Evolutionary conservation across 2,329 filamentous ascomycete genomes (phyloP), one percentile per base, ranked within the genome.

Genomic region (Colletotrichum zoysiae): DNA sequence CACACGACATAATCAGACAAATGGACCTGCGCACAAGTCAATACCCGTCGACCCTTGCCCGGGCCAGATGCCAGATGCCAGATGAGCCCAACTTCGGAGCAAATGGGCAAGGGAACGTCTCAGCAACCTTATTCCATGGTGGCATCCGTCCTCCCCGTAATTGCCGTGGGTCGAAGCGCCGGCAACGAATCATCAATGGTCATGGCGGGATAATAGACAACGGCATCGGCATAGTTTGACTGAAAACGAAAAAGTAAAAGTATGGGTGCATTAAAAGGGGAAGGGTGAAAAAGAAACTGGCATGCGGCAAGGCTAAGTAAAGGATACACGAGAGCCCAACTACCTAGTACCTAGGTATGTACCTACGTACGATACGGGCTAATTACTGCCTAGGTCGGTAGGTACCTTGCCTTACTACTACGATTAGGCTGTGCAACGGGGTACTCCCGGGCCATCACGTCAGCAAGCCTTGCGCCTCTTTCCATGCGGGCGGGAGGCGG

Each of bases 401-500:
- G 26, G 26, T 26, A 26, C 26, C 26, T 26, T 26, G 26, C 26
- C 26, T 26, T 26, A 26, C 26, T 26, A 42, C 14, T 20, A 44
- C 9, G 42, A 44, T 14, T 35, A 35, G 35, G 35, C 35, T 8
- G 20, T 26, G 12, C 56, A 26, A 40, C 50, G 23, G 7, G 62
- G 62, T 70, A 66, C 62, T 30, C 53, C 65, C 65, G 51, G 62
- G 44, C 51, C 67, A 67, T 65, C 30, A 8, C 65, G 58, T 40
- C 44, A 63, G 53, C 51, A 57, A 40, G 48, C 65, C 58, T 44
- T 71, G 64, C 68, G 64, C 64, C 68, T 62, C 57, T 2, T n/a
- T 46, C 44, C 35, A 9, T 35, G 35, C 35, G 12, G 2, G 20
- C 2, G 44, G 2, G 44, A 46, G 1, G 2, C 44, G 3, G 7